phyloP scores from a whole-genome alignment of 495 filamentous ascomycete species.

The Hypoxylon rickii region DNA sequence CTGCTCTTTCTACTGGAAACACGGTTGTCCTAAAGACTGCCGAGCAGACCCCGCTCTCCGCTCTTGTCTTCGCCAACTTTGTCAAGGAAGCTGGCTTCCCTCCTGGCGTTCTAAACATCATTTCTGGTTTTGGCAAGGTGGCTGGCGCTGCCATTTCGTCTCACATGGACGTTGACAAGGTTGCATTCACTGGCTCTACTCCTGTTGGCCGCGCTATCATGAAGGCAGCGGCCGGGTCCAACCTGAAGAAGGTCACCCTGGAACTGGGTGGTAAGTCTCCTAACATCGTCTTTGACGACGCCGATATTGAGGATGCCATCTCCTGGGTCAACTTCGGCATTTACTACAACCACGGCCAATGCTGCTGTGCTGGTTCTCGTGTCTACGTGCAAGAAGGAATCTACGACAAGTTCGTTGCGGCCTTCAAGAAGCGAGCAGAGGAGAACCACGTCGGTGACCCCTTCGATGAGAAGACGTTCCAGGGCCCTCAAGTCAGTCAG shows the following conservation, averaged over 20 bases:
- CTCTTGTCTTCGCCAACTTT: slow-evolving; percentile 75
- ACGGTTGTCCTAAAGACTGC: slow-evolving; percentile 90
- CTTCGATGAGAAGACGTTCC: slow-evolving; percentile 86
- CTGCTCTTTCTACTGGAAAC: slow-evolving; percentile 89
- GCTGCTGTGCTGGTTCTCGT: slow-evolving; percentile 95
- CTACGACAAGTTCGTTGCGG: slow-evolving; percentile 89
- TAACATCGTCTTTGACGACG: slow-evolving; percentile 96
- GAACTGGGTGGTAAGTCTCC: slow-evolving; percentile 98
- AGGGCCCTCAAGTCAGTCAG: slow-evolving; percentile 94
- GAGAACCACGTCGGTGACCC: slow-evolving; percentile 92
- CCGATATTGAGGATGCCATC: slow-evolving; percentile 94
- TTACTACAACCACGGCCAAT: slow-evolving; percentile 98
- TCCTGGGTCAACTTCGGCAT: slow-evolving; percentile 99
- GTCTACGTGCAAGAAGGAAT: slow-evolving; percentile 95
- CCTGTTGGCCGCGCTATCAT: slow-evolving; percentile 88
- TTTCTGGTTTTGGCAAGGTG: slow-evolving; percentile 87
- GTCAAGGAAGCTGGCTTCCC: slow-evolving; percentile 97
- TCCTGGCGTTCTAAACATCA: slow-evolving; percentile 90
- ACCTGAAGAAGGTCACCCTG: slow-evolving; percentile 99
- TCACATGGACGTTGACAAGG: slow-evolving; percentile 98
- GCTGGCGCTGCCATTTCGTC: slow-evolving; percentile 90
- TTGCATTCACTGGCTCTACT: slow-evolving; percentile 97
- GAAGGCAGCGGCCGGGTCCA: slow-evolving; percentile 92
- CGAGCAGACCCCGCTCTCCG: slow-evolving; percentile 94
- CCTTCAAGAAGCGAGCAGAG: slow-evolving; percentile 84